Base-by-base conservation (phyloP, 768 basidiomycete species). In the Podaxis sp. region DNA sequence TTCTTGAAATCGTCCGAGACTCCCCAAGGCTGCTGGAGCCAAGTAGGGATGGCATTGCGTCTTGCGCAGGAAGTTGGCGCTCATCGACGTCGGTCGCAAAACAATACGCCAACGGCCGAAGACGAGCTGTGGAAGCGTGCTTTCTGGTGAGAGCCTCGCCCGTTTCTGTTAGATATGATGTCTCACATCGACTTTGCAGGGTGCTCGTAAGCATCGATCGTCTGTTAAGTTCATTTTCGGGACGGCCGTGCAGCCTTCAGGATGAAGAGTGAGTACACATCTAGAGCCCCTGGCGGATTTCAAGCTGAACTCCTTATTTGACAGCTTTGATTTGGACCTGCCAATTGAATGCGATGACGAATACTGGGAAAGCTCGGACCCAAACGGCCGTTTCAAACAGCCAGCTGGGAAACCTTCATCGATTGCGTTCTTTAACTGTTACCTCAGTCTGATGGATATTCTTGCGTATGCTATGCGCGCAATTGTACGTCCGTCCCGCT, bases 61-160 rank as follows among this genome's bases (percentile, higher is more conserved):
- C 76, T 87, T 54, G 84, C 86, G 0, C 86, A 91, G 69, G 91
- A 94, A 65, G 83, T 91, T 41, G 86, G 93, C 29, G 88, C 85
- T 1, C 93, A 94, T 72, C 71, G 71, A 51, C 60, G 77, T 61
- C 73, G 80, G 29, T 76, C 74, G 57, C 65, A 69, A 12, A 64
- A 70, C 49, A 70, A 65, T 15, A 56, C 63, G 15, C 79, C 78
- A 11, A 80, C 75, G 11, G 73, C 77, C 5, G 88, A 92, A 65
- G 82, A 87, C 59, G 91, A 94, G 70, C 77, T 89, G 22, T 90
- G 89, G 85, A 90, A 90, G 69, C 82, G 87, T 24, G 84, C 82
- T 7, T 87, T 87, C 66, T 88, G 86, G 85, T 83, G 47, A 49
- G 61, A 24, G 36, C 38, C 12, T 57, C 29, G 7, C 50, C 36